phyloP scores from a whole-genome alignment of 2,329 filamentous ascomycete genomes.

The Claviceps cyperi region DNA sequence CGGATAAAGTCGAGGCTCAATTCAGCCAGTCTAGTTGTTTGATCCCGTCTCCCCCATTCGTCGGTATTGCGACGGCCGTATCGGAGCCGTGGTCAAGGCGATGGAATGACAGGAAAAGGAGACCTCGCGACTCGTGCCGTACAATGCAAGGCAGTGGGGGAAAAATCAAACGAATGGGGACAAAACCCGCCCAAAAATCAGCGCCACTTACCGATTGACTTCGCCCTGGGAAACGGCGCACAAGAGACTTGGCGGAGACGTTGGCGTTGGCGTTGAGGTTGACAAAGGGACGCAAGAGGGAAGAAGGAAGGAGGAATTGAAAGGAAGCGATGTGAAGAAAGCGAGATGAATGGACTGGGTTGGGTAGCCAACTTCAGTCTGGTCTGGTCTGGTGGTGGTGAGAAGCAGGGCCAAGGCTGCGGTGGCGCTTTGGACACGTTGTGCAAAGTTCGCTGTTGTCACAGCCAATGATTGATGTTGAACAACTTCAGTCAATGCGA shows the following conservation, averaged over 20 bases:
- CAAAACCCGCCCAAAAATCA: not conserved
- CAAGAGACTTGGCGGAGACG: not conserved
- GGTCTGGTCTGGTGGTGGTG: not conserved
- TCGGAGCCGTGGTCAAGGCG: not conserved
- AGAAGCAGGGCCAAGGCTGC: not conserved
- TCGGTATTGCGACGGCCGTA: not conserved
- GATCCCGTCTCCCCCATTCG: not conserved
- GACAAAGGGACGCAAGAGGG: slow-evolving; percentile 1
- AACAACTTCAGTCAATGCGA: no score
- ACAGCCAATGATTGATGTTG: no score
- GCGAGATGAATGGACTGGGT: not conserved
- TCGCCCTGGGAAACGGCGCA: not conserved
- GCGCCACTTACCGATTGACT: slow-evolving; percentile 4
- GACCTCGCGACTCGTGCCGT: not conserved
- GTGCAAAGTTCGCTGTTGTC: no score
- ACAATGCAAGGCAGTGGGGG: not conserved
- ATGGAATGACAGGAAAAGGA: not conserved
- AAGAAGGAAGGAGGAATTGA: not conserved
- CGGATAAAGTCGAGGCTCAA: not conserved
- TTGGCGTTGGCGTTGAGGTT: not conserved
- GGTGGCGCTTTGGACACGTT: no score
- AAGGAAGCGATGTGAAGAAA: not conserved
- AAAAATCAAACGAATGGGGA: not conserved
- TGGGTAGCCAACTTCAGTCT: no score
- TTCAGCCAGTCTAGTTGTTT: not conserved